Evolutionary conservation across 1,139 yeast species (phyloP).

Genomic region (Debaryomyces subglobosus): DNA sequence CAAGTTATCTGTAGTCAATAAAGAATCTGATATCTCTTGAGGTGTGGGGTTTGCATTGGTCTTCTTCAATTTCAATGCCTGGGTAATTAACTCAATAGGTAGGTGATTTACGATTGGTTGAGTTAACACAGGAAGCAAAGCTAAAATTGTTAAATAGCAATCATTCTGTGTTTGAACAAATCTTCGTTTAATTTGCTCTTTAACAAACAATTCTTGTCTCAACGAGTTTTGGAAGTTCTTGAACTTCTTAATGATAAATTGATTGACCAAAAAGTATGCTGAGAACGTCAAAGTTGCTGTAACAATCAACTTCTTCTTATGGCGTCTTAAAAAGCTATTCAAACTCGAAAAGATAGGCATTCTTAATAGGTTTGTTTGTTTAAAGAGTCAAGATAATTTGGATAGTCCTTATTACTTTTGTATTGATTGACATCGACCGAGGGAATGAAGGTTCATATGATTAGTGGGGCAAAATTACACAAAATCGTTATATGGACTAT

Average conservation of each 20-base stretch:
- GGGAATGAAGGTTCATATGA: constrained; percentile 5
- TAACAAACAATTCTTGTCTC: constrained; percentile 73
- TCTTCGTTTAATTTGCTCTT: constrained; percentile 74
- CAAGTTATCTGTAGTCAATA: constrained; percentile 45
- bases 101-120: constrained; percentile 63
- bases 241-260: constrained; percentile 62
- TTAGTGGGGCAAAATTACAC: constrained; percentile 10
- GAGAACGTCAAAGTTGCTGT: constrained; percentile 63
- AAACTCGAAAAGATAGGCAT: constrained; percentile 58
- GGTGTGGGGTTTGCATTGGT: constrained; percentile 16
- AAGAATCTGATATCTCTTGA: constrained; percentile 29
- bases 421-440: constrained; percentile 8
- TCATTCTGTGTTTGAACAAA: constrained; percentile 93
- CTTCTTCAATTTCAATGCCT: constrained; percentile 67
- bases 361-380: constrained; percentile 1
- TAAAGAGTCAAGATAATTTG: background rate
- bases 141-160: constrained; percentile 81
- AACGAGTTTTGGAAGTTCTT: constrained; percentile 68
- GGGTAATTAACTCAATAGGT: constrained; percentile 76
- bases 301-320: constrained; percentile 60
- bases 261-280: constrained; percentile 58
- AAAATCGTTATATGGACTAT: background rate
- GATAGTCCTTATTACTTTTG: constrained; percentile 5
- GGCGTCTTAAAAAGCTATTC: constrained; percentile 60
- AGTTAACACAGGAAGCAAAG: constrained; percentile 77